Conservation (phyloP, 257 asterid species). For the Apocynum venetum region DNA sequence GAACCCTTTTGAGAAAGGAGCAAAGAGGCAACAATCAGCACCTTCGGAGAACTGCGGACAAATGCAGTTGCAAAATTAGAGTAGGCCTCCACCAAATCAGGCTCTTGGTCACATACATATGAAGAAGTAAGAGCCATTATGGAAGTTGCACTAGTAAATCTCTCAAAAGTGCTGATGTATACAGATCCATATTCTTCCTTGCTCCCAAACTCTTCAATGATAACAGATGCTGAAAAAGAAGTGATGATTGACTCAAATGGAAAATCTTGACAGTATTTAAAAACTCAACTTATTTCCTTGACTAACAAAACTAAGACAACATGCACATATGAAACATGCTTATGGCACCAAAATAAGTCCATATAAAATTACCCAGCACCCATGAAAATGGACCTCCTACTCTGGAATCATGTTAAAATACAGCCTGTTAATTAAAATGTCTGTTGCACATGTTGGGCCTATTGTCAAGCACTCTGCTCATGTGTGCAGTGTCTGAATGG, state of each 20-base stretch:
- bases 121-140: conserved; percentile 84
- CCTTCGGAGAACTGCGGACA: conserved; percentile 74
- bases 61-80: conserved; percentile 66
- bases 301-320: conserved; percentile 4
- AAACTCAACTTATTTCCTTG: not conserved
- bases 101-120: conserved; percentile 92
- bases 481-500: not conserved
- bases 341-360: not conserved
- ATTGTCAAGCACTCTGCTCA: not conserved
- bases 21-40: conserved; percentile 25
- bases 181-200: conserved; percentile 72
- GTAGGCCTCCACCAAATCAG: conserved; percentile 90
- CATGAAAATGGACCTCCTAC: not conserved
- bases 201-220: conserved; percentile 78
- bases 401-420: not conserved
- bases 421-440: not conserved
- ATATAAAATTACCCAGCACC: not conserved
- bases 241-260: conserved; percentile 23
- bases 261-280: not conserved
- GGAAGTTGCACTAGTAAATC: conserved; percentile 68
- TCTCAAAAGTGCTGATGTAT: conserved; percentile 64
- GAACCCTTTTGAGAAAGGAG: conserved; percentile 9
- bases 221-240: conserved; percentile 61
- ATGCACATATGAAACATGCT: not conserved
- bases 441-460: not conserved